A percentile compares a stretch with the other conserved stretches of the same genome.
Evolutionary conservation across 2,329 filamentous ascomycete species (phyloP).

Genomic region (Byssoonygena ceratinophila): DNA sequence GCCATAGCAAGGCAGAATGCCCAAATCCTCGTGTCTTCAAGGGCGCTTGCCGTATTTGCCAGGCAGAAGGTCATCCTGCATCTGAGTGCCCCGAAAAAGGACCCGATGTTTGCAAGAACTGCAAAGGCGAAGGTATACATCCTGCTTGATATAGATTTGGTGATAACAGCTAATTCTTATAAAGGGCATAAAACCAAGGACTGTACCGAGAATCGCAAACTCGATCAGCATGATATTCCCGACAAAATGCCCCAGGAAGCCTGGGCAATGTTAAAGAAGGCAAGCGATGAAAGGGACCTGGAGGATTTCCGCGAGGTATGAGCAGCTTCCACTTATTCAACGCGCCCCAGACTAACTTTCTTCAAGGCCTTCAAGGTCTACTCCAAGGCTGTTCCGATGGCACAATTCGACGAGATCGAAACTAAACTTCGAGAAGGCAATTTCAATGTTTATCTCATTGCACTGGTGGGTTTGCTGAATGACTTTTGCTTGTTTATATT

Average conservation of each 20-base stretch:
- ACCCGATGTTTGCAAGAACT: constrained; percentile 39
- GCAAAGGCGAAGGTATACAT: constrained; percentile 34
- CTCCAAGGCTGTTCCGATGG: constrained; percentile 38
- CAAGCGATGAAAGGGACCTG: constrained; percentile 41
- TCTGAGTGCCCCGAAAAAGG: constrained; percentile 37
- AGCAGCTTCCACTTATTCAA: not conserved
- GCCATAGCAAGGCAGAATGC: constrained; percentile 38
- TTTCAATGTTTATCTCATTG: constrained; percentile 44
- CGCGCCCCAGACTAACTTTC: constrained; percentile 5
- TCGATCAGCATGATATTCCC: constrained; percentile 36
- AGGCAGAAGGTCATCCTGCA: constrained; percentile 39
- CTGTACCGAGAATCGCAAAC: constrained; percentile 37
- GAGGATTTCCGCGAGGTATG: constrained; percentile 41
- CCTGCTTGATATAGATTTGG: not conserved
- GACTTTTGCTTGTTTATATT: not conserved
- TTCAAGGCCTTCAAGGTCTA: constrained; percentile 41
- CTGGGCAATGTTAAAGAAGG: constrained; percentile 41
- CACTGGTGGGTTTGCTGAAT: constrained; percentile 27
- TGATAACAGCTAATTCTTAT: not conserved
- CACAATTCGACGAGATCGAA: constrained; percentile 42
- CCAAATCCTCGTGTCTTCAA: constrained; percentile 39
- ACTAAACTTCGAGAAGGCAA: constrained; percentile 40
- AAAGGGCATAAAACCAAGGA: constrained; percentile 37
- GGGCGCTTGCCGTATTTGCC: constrained; percentile 38
- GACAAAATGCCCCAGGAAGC: constrained; percentile 41